Conservation (phyloP, 345 rosid species). For the Limnanthes douglasii region DNA sequence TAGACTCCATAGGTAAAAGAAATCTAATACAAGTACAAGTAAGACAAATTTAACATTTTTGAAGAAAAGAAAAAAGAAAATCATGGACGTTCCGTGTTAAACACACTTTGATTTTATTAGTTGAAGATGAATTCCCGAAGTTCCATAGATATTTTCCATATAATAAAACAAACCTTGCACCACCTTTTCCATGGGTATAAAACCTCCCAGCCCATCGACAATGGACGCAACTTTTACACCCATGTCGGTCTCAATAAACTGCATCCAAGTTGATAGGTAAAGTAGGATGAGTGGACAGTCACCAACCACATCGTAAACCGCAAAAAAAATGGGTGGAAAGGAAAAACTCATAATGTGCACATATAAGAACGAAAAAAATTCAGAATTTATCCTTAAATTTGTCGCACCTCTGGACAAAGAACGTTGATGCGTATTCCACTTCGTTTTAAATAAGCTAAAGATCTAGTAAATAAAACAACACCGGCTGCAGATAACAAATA, state of each 20-base stretch:
- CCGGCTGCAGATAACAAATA: conserved; percentile 34
- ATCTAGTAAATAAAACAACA: conserved; percentile 77
- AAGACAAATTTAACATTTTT: no score
- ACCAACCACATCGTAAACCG: not conserved
- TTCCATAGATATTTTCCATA: no score
- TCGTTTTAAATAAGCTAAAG: conserved; percentile 37
- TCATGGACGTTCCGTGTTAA: no score
- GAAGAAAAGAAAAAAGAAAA: no score
- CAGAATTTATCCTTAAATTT: conserved; percentile 3
- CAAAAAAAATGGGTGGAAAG: not conserved
- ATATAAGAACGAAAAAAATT: not conserved
- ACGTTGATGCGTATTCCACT: conserved; percentile 81
- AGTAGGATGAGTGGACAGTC: not conserved
- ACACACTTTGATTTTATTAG: no score
- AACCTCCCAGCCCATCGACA: conserved; percentile 48
- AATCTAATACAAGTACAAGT: no score
- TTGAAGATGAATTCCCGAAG: no score
- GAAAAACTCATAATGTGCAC: not conserved
- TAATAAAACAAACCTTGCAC: conserved; percentile 41
- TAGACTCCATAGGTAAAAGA: no score
- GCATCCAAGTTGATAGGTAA: conserved; percentile 17
- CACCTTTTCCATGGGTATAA: conserved; percentile 57
- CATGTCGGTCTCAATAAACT: conserved; percentile 76
- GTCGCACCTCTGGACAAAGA: conserved; percentile 91
- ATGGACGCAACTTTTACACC: conserved; percentile 13